A percentile compares a stretch with the other conserved stretches of the same genome.
Evolutionary conservation across 2,329 filamentous ascomycete genomes (phyloP).

Genomic region (Cladosporium sp.): DNA sequence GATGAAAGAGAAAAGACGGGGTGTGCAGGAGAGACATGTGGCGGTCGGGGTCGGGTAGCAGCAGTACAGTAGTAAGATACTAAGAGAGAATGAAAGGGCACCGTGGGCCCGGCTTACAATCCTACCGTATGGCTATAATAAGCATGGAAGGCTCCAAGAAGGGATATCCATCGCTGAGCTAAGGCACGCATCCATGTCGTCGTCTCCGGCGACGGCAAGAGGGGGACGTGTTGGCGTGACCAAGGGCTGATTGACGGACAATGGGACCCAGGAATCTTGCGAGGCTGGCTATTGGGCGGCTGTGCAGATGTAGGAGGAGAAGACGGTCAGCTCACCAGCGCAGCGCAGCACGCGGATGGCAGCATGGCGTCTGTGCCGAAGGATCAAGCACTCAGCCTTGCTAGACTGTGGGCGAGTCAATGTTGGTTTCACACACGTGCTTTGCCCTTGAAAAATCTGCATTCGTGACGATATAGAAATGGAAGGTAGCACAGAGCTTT

Average conservation of each 20-base stretch:
- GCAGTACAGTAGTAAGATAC: not conserved
- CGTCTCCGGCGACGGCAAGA: not conserved
- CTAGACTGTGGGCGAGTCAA: not conserved
- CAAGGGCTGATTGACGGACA: not conserved
- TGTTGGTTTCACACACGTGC: not conserved
- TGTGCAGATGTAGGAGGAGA: not conserved
- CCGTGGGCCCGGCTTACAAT: not conserved
- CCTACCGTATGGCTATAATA: conserved; percentile 8
- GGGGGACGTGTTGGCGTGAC: conserved; percentile 3
- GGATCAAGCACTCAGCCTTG: conserved; percentile 9
- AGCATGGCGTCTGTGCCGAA: conserved; percentile 9
- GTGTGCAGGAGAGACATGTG: conserved; percentile 11
- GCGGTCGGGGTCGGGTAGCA: conserved; percentile 1
- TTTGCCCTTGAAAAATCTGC: not conserved
- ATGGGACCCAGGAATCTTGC: not conserved
- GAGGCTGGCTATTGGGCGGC: conserved; percentile 7
- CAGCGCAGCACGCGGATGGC: conserved; percentile 7
- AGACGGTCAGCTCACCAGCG: conserved; percentile 4
- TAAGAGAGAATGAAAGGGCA: not conserved
- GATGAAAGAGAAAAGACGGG: not conserved
- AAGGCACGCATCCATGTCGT: conserved; percentile 5
- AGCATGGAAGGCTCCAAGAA: not conserved
- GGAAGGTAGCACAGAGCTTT: not conserved
- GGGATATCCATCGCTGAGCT: conserved; percentile 4
- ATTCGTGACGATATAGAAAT: not conserved